Evolutionary conservation across 345 rosid species (phyloP).

Genomic region (Populus deltoides): DNA sequence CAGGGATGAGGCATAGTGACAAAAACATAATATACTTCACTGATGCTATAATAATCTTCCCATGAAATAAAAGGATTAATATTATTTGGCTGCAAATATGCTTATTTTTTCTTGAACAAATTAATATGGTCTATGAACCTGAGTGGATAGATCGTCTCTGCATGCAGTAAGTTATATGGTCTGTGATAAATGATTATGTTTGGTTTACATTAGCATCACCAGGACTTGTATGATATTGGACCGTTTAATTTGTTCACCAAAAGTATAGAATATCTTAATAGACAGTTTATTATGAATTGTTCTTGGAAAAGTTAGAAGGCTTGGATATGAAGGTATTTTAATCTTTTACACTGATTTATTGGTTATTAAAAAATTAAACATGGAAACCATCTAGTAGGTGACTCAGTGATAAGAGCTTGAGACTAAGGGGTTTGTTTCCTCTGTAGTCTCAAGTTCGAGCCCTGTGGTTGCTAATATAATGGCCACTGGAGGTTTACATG

Average conservation of each 20-base stretch:
- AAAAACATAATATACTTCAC: neutral
- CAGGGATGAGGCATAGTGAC: neutral
- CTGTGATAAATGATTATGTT: neutral
- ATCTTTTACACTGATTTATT: too few relatives aligned
- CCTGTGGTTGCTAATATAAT: too few relatives aligned
- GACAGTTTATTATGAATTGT: too few relatives aligned
- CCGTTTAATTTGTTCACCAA: conserved; percentile 32
- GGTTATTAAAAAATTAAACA: too few relatives aligned
- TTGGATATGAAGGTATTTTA: too few relatives aligned
- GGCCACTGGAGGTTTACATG: too few relatives aligned
- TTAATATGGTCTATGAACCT: neutral
- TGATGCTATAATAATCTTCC: too few relatives aligned
- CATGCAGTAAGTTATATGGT: neutral
- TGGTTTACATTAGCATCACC: neutral
- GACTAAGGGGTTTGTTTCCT: accelerated
- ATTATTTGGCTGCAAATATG: neutral
- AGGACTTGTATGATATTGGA: neutral
- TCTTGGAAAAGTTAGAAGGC: too few relatives aligned
- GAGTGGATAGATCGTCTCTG: neutral
- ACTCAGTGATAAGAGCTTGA: too few relatives aligned
- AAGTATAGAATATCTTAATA: neutral
- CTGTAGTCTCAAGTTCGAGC: accelerated
- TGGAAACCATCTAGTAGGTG: too few relatives aligned
- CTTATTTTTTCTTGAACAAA: too few relatives aligned
- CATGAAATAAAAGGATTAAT: too few relatives aligned